Evolutionary conservation across 2,329 filamentous ascomycete species (phyloP), one percentile per base, ranked within the genome.

Genomic region (Talaromyces amestolkiae): DNA sequence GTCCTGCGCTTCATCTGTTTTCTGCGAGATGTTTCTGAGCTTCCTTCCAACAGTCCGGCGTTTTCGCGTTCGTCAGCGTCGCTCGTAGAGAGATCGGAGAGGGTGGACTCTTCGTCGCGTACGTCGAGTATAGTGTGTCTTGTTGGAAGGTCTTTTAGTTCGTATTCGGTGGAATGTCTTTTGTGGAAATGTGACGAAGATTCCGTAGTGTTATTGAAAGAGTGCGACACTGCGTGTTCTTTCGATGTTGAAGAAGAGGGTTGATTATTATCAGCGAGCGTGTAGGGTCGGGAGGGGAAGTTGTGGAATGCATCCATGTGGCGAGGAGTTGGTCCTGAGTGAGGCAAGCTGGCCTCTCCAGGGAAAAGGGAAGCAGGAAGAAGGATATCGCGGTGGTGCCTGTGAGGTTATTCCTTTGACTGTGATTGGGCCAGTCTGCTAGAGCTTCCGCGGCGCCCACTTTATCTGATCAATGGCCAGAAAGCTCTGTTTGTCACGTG

Each of bases 1-100:
- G 70, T 74, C 69, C 76, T 75, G 68, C 73, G 75, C 74, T 77
- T 76, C 77, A 79, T 79, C 73, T 72, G 70, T 65, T 60, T 66
- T 3, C 51, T 63, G 19, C 54, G 33, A 15, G n/a, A 35, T 8
- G 41, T 54, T 51, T 64, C 64, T 22, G 63, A 51, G 27, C 35
- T 54, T 27, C 51, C 64, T 41, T 58, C 63, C 9, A 69, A 56
- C 56, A 68, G 33, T 24, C 53, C 54, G 27, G 51, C 54, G 60
- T 65, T 63, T 69, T 70, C 64, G 59, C 62, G 66, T 66, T 64
- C 61, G 65, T 70, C 68, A 19, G 65, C 63, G 56, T 68, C 60
- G 49, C 35, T 66, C 31, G 47, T n/a, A 17, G 56, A 56, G 49
- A 43, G 35, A 51, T 63, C 65, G 8, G 58, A 35, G 7, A 10